Base-by-base conservation (phyloP, 257 asterid genomes). In the Solanum pinnatisectum region DNA sequence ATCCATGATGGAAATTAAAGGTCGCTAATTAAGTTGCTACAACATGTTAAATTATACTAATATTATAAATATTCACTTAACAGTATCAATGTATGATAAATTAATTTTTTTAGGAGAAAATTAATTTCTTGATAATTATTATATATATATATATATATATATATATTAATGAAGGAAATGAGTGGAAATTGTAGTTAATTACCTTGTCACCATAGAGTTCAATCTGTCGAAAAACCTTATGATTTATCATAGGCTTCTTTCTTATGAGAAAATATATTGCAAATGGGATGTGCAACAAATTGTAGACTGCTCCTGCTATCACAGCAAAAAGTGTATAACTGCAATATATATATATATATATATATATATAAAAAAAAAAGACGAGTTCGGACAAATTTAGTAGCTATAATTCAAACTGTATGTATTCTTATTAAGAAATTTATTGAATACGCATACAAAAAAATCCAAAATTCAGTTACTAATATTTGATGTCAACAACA, bases 201-300 rank as follows among this genome's bases (percentile, higher is more conserved):
- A 72, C 90, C 90, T 88, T 85, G 73, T 88, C 88, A 22, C 88
- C 86, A 10, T 74, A 85, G 14, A 88, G 40, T 35, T 88, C 88
- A 70, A 88, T 33, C 11, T 23, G 88, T 14, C 70, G 39, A 32
- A 88, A 85, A 46, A 37, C 27, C 10, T 78, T 27, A 30, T 49
- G 84, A 36, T 77, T 33, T 42, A 88, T 84, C 22, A 88, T 13
- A 32, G n/a, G 88, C 30, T 85, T 88, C 25, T 52, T 44, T 33
- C 76, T 72, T 65, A 73, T 60, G 14, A 85, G 25, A 15, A 37
- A 76, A 84, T 84, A 88, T 22, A 76, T 20, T 40, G 88, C 88
- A 33, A 85, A 78, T 4, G 90, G 90, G 70, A 77, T 63, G 20
- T 88, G 90, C 72, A 84, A 44, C 7, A 63, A 1, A 63, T 37